Base-by-base conservation (phyloP, 805 yeast species). In the Wickerhamiella galacta region DNA sequence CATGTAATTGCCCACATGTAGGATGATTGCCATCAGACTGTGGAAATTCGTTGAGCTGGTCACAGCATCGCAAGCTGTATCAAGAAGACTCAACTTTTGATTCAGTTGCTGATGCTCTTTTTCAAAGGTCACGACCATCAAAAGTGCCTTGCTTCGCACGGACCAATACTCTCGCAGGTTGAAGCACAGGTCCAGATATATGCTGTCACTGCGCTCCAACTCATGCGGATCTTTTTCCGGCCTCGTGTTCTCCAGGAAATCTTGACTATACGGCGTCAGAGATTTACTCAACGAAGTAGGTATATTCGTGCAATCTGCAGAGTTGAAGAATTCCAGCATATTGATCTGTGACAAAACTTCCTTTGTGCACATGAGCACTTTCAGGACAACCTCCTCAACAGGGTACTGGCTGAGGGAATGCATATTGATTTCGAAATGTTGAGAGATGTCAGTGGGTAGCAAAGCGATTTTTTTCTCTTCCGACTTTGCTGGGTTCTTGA, bases 1-100 rank as follows among this genome's bases (percentile, higher is more conserved):
- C 98, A 90, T 90, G 52, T 75, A 87, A 53, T 90, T 90, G 38
- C 98, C 99, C 32, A 90, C 90, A 3, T 85, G 75, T 41, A 85
- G 61, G 39, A 90, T 87, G 30, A 90, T 71, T 36, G 80, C 83
- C 47, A 92, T 67, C 11, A 90, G 72, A 35, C 70, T 67, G 39
- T 72, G 68, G 48, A 92, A 63, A 32, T 72, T 70, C 12, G 66
- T 68, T 1, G 94, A 80, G 17, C 65, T 61, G 39, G 68, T 68
- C 24, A 87, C 63, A 27, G 73, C 63, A 25, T 66, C 67, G 26
- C 75, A 71, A 0, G 95, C 95, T 16, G 62, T 64, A 45, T 85
- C 95, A 21, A 90, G 57, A 29, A 64, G 48, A 37, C 74, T 66
- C 33, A 90, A 58, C 51, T 83, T 85, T 21, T 34, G 50, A 4